Conservation (phyloP, 2,329 filamentous ascomycete species). For the Fusarium aywerte region DNA sequence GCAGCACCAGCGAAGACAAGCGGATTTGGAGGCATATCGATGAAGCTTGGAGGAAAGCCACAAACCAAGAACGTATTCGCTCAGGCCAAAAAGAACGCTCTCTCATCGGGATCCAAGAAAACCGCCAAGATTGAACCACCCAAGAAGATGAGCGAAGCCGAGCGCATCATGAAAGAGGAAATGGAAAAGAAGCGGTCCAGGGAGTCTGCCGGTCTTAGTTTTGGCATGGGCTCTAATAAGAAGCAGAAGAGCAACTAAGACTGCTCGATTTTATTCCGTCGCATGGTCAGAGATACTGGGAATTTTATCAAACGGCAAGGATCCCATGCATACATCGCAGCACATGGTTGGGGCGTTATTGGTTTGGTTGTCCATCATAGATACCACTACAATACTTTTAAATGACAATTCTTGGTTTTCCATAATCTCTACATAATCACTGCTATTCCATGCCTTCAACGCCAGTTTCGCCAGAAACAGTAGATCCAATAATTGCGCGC, state of each 20-base stretch:
- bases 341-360: conserved; percentile 32
- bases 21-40: conserved; percentile 60
- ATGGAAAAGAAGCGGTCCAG: conserved; percentile 75
- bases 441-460: conserved; percentile 43
- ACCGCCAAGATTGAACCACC: conserved; percentile 65
- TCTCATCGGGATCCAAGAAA: conserved; percentile 71
- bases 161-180: conserved; percentile 89
- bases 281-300: neutral
- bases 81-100: conserved; percentile 74
- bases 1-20: conserved; percentile 48
- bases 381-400: conserved; percentile 47
- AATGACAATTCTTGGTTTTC: conserved; percentile 18
- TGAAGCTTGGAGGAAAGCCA: conserved; percentile 72
- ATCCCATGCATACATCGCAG: neutral
- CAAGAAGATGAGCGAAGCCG: conserved; percentile 88
- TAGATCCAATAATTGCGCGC: conserved; percentile 20
- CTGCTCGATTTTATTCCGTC: neutral
- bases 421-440: conserved; percentile 22
- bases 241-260: conserved; percentile 57
- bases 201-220: conserved; percentile 58
- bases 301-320: neutral
- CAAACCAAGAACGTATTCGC: conserved; percentile 83
- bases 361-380: conserved; percentile 40
- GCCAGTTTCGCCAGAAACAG: conserved; percentile 48
- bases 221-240: conserved; percentile 61